Evolutionary conservation across 2,329 filamentous ascomycete species (phyloP).

Genomic region (Aaosphaeria pasadenensis): DNA sequence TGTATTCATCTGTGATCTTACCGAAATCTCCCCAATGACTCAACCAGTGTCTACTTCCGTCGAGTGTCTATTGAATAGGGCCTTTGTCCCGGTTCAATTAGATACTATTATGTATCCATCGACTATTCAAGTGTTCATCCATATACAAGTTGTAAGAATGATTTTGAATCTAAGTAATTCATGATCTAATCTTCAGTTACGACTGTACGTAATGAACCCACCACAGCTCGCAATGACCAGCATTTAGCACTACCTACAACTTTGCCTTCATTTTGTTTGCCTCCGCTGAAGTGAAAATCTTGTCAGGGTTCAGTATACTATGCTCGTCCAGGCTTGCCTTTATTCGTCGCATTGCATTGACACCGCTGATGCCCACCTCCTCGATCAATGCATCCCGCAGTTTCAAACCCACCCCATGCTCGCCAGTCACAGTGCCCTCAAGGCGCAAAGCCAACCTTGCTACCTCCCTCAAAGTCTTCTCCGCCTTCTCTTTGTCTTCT

Average conservation of each 20-base stretch:
- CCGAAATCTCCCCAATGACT: too few relatives aligned
- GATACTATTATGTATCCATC: too few relatives aligned
- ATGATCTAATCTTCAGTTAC: too few relatives aligned
- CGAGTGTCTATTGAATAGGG: too few relatives aligned
- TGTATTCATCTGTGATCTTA: too few relatives aligned
- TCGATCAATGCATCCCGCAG: constrained; percentile 78
- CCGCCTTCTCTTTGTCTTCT: constrained; percentile 18
- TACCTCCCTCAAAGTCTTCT: constrained; percentile 52
- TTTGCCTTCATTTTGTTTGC: not conserved
- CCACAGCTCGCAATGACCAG: too few relatives aligned
- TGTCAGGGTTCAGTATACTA: constrained; percentile 61
- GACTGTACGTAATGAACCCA: too few relatives aligned
- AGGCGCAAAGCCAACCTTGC: constrained; percentile 75
- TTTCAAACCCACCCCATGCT: constrained; percentile 78
- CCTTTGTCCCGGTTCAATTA: too few relatives aligned
- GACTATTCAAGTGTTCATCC: too few relatives aligned
- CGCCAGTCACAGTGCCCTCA: constrained; percentile 81
- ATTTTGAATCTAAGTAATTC: too few relatives aligned
- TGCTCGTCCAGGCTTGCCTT: constrained; percentile 76
- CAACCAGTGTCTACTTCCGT: too few relatives aligned
- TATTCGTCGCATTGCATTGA: constrained; percentile 78
- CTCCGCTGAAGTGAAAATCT: constrained; percentile 53
- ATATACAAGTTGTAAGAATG: too few relatives aligned
- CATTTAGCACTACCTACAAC: not conserved
- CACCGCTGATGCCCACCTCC: constrained; percentile 69